Evolutionary conservation across 345 rosid genomes (phyloP), one percentile per base, ranked within the genome.

Genomic region (Draba incana): DNA sequence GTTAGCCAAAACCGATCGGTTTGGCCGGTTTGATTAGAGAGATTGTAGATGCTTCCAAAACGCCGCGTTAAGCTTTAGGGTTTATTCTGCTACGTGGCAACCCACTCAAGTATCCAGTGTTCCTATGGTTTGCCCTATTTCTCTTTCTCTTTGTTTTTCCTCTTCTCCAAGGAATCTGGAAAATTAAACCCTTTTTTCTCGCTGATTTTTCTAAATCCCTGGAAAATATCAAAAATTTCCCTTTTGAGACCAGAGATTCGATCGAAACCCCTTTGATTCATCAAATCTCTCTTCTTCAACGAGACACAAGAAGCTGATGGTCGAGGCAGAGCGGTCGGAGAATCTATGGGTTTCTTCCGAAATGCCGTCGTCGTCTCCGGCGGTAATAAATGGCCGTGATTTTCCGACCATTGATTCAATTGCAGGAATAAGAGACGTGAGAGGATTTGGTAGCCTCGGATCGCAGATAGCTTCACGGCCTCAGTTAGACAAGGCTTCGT

Each of bases 161-260:
- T 68, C 69, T 55, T 68, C 70, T 43, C 79, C 79, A 62, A 75
- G 79, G 70, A 75, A 75, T 69, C 42, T 48, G 78, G 78, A 55
- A 68, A 54, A 50, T 4, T 11, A 44, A 74, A 74, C 63, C 43
- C 10, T 46, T 66, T 56, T 6, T n/a, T 31, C 35, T 20, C 20
- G 20, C 20, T 20, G 20, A 20, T 20, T 20, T 20, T 20, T 20
- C 20, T 20, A 20, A 20, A 20, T 20, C 20, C 20, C 20, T 20
- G 20, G 20, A 20, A 20, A 20, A 20, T 20, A 20, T 20, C 20
- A 1, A 20, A 20, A 20, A 20, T 0, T 0, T 20, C 1, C 20
- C 20, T 1, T 20, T 20, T 20, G 20, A 20, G 3, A 28, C 31
- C n/a, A 4, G 20, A 57, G 38, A 49, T 49, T 72, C 54, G 56